Percentiles rank a stretch among this genome's conserved stretches.
Conservation (phyloP, 1,139 yeast species). For the Diutina rugosa region DNA sequence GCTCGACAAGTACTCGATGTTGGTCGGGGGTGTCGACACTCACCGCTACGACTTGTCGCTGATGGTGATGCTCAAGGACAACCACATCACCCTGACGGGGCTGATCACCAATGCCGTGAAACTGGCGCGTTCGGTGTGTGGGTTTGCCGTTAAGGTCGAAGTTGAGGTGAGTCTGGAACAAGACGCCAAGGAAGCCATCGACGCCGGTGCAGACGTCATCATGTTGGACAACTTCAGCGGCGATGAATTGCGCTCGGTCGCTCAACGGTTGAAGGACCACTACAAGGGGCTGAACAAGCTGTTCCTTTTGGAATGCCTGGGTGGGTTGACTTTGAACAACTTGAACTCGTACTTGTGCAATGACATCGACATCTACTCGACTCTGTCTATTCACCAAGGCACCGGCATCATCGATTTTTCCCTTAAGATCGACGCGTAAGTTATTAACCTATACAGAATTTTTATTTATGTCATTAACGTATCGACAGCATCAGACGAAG, state of each 20-base stretch:
- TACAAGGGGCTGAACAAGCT: conserved; percentile 38
- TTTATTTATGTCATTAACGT: conserved; percentile 10
- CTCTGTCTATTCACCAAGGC: conserved; percentile 92
- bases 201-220: conserved; percentile 90
- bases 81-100: conserved; percentile 87
- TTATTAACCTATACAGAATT: not conserved
- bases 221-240: conserved; percentile 88
- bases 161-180: conserved; percentile 77
- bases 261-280: conserved; percentile 42
- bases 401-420: conserved; percentile 72
- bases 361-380: conserved; percentile 81
- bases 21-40: conserved; percentile 89
- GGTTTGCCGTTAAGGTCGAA: conserved; percentile 83
- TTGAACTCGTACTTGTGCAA: conserved; percentile 54
- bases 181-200: conserved; percentile 86
- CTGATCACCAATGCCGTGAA: conserved; percentile 76
- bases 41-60: conserved; percentile 86
- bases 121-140: conserved; percentile 70
- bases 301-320: conserved; percentile 79
- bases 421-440: conserved; percentile 46
- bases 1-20: conserved; percentile 86
- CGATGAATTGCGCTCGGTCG: conserved; percentile 51
- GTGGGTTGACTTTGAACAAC: conserved; percentile 71
- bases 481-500: conserved; percentile 28
- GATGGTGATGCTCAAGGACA: conserved; percentile 95